Evolutionary conservation across 2,329 filamentous ascomycete species (phyloP).

Genomic region (Fusarium tjaetaba): DNA sequence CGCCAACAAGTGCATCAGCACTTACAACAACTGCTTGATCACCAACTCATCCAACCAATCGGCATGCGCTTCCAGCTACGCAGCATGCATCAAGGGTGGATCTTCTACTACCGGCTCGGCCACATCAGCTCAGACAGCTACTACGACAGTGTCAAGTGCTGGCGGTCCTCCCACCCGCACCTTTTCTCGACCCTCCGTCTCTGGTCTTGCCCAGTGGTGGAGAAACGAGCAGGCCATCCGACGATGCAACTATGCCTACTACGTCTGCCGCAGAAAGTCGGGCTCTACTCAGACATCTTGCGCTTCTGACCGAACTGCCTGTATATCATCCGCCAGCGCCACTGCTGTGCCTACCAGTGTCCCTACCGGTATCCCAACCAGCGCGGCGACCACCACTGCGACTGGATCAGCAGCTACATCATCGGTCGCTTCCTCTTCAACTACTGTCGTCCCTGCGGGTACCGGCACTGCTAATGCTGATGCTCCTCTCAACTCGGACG

Average conservation of each 20-base stretch:
- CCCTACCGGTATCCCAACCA: not conserved
- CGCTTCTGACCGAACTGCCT: not conserved
- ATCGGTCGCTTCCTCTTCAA: not conserved
- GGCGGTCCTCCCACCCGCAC: not conserved
- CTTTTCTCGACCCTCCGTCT: not conserved
- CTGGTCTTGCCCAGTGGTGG: conserved; percentile 1
- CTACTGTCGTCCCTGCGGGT: not conserved
- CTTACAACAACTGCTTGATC: conserved; percentile 8
- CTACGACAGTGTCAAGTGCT: not conserved
- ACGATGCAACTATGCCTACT: not conserved
- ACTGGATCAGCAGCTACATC: not conserved
- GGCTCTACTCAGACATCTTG: not conserved
- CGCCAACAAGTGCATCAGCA: conserved; percentile 10
- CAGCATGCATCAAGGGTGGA: not conserved
- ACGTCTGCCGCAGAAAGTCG: conserved; percentile 4
- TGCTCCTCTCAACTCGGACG: not conserved
- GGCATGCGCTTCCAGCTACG: not conserved
- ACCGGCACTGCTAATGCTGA: not conserved
- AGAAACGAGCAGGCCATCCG: not conserved
- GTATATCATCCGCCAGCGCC: not conserved
- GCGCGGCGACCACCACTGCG: not conserved
- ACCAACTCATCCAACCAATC: conserved; percentile 1
- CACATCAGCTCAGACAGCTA: not conserved
- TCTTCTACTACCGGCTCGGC: not conserved
- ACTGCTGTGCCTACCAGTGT: not conserved